phyloP scores from a whole-genome alignment of 805 yeast genomes.

The Pichia occidentalis region DNA sequence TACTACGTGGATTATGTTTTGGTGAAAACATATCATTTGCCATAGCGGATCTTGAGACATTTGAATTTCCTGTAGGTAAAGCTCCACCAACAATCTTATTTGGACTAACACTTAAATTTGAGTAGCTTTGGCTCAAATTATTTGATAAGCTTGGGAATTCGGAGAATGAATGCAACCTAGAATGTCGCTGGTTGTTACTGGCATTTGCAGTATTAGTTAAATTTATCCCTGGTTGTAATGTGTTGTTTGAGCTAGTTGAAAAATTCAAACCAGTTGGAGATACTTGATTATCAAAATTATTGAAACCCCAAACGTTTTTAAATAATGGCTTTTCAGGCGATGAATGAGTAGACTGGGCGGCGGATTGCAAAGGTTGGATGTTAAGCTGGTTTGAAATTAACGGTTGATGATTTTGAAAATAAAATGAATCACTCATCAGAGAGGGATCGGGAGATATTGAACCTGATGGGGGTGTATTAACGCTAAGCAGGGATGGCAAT shows the following conservation, averaged over 20 bases:
- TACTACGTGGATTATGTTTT: conserved; percentile 1
- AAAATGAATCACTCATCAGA: too few species aligned
- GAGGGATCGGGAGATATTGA: too few species aligned
- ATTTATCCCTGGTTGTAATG: conserved; percentile 5
- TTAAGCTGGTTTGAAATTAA: not conserved
- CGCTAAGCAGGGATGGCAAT: too few species aligned
- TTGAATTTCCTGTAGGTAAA: too few species aligned
- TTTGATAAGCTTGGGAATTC: conserved; percentile 4
- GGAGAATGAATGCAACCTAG: conserved; percentile 9
- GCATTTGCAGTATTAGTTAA: not conserved
- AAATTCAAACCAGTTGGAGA: not conserved
- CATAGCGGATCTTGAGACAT: too few species aligned
- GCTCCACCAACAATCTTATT: too few species aligned
- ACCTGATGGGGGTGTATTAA: too few species aligned
- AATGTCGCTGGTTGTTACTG: not conserved
- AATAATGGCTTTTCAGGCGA: conserved; percentile 8
- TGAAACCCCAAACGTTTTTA: conserved; percentile 10
- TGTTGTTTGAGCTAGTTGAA: not conserved
- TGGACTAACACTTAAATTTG: too few species aligned
- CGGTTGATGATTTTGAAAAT: too few species aligned
- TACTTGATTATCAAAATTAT: not conserved
- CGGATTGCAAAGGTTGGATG: not conserved
- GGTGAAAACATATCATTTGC: too few species aligned
- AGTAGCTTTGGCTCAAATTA: too few species aligned
- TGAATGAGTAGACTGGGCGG: not conserved